Evolutionary conservation across 495 filamentous ascomycete species (phyloP).

Genomic region (Podospora sp.): DNA sequence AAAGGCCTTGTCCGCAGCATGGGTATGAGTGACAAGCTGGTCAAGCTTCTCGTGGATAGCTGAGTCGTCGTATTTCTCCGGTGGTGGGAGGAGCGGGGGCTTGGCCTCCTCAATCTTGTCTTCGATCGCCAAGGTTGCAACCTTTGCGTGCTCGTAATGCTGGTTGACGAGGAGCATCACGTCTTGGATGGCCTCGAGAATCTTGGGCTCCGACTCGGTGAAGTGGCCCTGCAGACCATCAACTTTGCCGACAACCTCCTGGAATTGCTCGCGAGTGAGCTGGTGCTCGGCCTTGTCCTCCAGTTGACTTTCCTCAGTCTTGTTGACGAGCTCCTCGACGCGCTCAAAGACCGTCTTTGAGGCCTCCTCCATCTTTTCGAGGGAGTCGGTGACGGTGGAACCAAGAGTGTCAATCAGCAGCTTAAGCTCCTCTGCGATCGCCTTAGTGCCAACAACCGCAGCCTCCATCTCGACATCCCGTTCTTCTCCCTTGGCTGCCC

Average conservation of each 20-base stretch:
- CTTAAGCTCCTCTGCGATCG: conserved; percentile 81
- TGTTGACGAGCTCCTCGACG: conserved; percentile 73
- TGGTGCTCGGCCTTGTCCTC: conserved; percentile 75
- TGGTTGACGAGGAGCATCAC: conserved; percentile 78
- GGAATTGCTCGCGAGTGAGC: conserved; percentile 73
- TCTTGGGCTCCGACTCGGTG: conserved; percentile 79
- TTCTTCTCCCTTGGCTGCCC: conserved; percentile 66
- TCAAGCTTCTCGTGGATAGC: conserved; percentile 84
- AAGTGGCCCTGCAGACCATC: conserved; percentile 75
- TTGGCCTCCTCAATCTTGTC: conserved; percentile 58
- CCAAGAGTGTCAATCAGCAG: conserved; percentile 82
- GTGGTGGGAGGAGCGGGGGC: conserved; percentile 43
- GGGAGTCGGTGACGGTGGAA: conserved; percentile 75
- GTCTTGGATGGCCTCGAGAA: conserved; percentile 78
- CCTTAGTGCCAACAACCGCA: conserved; percentile 69
- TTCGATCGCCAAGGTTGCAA: conserved; percentile 47
- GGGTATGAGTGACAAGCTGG: conserved; percentile 70
- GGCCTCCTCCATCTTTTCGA: conserved; percentile 81
- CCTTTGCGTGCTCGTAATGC: conserved; percentile 75
- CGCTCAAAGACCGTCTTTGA: conserved; percentile 79
- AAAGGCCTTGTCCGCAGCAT: conserved; percentile 57
- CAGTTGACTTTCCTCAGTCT: conserved; percentile 73
- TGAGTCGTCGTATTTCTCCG: conserved; percentile 60
- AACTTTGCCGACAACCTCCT: conserved; percentile 68
- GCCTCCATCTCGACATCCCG: conserved; percentile 68